A percentile compares a stretch with the other conserved stretches of the same genome.
Evolutionary conservation across 2,329 filamentous ascomycete genomes (phyloP).

Genomic region (Pseudocercospora eumusae): DNA sequence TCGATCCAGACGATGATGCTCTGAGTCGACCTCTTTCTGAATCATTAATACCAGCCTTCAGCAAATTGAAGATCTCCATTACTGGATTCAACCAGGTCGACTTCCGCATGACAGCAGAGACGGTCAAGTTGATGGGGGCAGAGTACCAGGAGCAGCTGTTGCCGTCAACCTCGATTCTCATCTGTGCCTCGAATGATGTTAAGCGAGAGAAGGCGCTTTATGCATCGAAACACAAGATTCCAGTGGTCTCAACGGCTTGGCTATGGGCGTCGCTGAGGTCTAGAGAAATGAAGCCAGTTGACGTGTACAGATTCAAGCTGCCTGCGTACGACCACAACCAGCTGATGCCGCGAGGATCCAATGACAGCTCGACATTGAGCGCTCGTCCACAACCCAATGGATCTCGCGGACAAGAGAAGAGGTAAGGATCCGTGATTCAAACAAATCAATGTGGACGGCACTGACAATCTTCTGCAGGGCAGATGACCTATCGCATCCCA

Average conservation of each 20-base stretch:
- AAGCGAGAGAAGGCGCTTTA: slow-evolving; percentile 77
- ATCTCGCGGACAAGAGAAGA: slow-evolving; percentile 16
- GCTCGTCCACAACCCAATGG: slow-evolving; percentile 8
- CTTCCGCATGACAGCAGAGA: slow-evolving; percentile 77
- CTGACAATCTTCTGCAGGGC: slow-evolving; percentile 24
- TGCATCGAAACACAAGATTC: slow-evolving; percentile 72
- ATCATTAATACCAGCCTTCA: slow-evolving; percentile 56
- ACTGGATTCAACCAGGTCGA: slow-evolving; percentile 61
- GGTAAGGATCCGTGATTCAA: slow-evolving; percentile 16
- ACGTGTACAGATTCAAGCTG: slow-evolving; percentile 39
- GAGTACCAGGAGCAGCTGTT: slow-evolving; percentile 77
- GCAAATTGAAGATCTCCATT: slow-evolving; percentile 60
- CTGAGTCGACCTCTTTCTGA: slow-evolving; percentile 74
- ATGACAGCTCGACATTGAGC: slow-evolving; percentile 22
- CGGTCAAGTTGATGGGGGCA: slow-evolving; percentile 70
- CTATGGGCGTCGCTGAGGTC: slow-evolving; percentile 74
- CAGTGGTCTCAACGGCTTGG: slow-evolving; percentile 81
- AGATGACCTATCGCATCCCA: slow-evolving; percentile 23
- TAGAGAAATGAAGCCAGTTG: slow-evolving; percentile 51
- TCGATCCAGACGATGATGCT: slow-evolving; percentile 68
- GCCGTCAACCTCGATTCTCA: slow-evolving; percentile 69
- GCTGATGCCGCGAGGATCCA: slow-evolving; percentile 14
- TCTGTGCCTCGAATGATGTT: slow-evolving; percentile 57
- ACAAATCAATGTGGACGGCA: slow-evolving; percentile 6
- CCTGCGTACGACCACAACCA: slow-evolving; percentile 28